Conservation (phyloP, 2,329 filamentous ascomycete genomes). For the Verticillium nonalfalfae region DNA sequence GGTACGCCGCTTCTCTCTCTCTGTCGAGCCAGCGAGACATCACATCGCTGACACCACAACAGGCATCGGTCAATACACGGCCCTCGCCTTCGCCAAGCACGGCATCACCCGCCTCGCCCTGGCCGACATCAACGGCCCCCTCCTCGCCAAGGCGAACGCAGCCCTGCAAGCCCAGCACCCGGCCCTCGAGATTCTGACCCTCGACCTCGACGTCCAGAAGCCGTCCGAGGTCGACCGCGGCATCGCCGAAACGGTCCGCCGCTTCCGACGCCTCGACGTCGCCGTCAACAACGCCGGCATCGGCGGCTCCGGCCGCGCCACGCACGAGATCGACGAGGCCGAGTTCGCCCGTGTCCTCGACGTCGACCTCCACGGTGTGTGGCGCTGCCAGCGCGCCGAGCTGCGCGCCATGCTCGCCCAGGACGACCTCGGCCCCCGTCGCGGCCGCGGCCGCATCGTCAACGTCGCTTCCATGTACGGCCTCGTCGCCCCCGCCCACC, state of each 20-base stretch:
- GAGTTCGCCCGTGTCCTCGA: constrained; percentile 45
- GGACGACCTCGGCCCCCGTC: constrained; percentile 30
- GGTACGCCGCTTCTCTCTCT: constrained; percentile 20
- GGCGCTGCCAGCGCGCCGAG: constrained; percentile 49
- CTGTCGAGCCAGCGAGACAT: neutral
- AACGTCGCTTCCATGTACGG: too few species aligned
- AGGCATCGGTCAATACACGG: constrained; percentile 43
- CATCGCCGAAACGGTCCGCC: constrained; percentile 29
- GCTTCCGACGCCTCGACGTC: constrained; percentile 48
- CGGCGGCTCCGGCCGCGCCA: constrained; percentile 29
- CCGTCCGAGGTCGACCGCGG: constrained; percentile 30
- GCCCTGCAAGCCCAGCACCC: constrained; percentile 30
- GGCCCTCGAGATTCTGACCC: constrained; percentile 28
- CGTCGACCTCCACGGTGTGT: constrained; percentile 50
- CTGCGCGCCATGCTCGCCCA: constrained; percentile 44
- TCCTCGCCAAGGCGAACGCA: constrained; percentile 21
- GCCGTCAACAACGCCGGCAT: constrained; percentile 52
- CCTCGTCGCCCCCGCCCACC: constrained; percentile 28
- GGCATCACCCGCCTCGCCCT: constrained; percentile 40
- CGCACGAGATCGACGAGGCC: constrained; percentile 36
- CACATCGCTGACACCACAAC: constrained; percentile 11
- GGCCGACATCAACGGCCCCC: constrained; percentile 33
- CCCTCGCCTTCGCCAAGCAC: constrained; percentile 38
- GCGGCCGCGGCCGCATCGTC: constrained; percentile 44
- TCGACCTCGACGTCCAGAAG: constrained; percentile 39